These are phyloP conservation scores for Vitis hybrid DNA, from an alignment of 177 flowering plant genomes.

Conservation along the genomic window DNA sequence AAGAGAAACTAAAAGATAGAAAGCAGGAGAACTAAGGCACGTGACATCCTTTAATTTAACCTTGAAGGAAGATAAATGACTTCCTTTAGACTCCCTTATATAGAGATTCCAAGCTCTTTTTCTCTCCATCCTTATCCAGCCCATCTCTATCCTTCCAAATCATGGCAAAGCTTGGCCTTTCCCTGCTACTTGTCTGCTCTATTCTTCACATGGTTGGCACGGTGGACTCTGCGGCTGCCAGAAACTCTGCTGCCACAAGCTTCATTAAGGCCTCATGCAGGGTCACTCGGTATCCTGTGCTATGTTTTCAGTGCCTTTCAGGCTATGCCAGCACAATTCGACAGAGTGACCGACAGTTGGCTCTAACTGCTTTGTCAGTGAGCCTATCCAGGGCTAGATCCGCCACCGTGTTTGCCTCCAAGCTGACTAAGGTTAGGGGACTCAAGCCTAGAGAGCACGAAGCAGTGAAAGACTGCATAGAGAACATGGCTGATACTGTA, in stretches of 20 bases:
- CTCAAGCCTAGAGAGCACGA: conserved; percentile 30
- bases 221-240: conserved; percentile 8
- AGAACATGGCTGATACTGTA: conserved; percentile 38
- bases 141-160: not conserved
- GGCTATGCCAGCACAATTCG: conserved; percentile 30
- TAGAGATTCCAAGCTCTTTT: not conserved
- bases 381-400: conserved; percentile 42
- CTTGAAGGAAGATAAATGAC: not conserved
- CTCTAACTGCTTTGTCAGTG: conserved; percentile 44
- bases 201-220: conserved; percentile 5
- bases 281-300: conserved; percentile 39
- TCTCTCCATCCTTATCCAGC: not conserved
- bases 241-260: conserved; percentile 13
- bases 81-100: not conserved
- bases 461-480: conserved; percentile 52
- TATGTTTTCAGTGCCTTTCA: conserved; percentile 47
- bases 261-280: conserved; percentile 49
- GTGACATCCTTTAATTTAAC: not conserved
- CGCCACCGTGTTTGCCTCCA: conserved; percentile 31
- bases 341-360: conserved; percentile 34
- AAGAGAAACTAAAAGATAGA: not conserved
- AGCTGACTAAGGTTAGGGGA: conserved; percentile 25
- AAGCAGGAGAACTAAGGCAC: not conserved
- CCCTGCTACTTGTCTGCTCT: conserved; percentile 17
- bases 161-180: conserved; percentile 24